A percentile compares a stretch with the other conserved stretches of the same genome.
Evolutionary conservation across 2,329 filamentous ascomycete genomes (phyloP).

Genomic region (Fusarium haematococcum): DNA sequence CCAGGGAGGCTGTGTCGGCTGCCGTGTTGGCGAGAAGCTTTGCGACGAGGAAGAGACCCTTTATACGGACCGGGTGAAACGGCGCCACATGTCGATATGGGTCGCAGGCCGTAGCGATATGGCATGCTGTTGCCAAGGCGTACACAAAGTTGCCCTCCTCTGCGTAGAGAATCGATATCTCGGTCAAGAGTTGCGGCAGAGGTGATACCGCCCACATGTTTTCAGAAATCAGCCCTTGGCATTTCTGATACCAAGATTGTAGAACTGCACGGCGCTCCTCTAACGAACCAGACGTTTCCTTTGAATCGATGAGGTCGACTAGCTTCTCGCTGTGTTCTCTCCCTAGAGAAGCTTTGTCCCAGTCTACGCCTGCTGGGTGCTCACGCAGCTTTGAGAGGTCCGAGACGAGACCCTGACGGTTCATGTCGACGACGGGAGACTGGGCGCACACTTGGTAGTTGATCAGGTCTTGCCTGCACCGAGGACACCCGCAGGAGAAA

Average conservation of each 20-base stretch:
- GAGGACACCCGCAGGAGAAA: conserved; percentile 63
- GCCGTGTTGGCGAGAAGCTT: conserved; percentile 65
- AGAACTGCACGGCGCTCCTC: conserved; percentile 42
- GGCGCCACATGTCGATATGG: conserved; percentile 63
- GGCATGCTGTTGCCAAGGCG: conserved; percentile 60
- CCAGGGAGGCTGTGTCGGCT: conserved; percentile 50
- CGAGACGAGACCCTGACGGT: conserved; percentile 58
- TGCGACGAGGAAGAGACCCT: conserved; percentile 63
- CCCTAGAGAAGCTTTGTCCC: conserved; percentile 28
- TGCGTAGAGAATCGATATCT: conserved; percentile 59
- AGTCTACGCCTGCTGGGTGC: conserved; percentile 43
- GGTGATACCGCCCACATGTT: conserved; percentile 63
- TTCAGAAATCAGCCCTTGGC: conserved; percentile 39
- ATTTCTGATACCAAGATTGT: conserved; percentile 39
- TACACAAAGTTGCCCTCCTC: conserved; percentile 56
- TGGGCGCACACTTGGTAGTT: conserved; percentile 63
- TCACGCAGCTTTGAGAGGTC: conserved; percentile 49
- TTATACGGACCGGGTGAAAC: conserved; percentile 63
- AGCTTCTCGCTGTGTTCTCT: conserved; percentile 42
- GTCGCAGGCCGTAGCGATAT: conserved; percentile 61
- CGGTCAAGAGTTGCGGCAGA: conserved; percentile 57
- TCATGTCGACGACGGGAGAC: conserved; percentile 57
- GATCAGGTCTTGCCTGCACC: conserved; percentile 64
- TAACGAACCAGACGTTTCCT: conserved; percentile 38
- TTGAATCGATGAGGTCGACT: conserved; percentile 43